These are phyloP conservation scores for Endotrypanum monterogeii DNA, from an alignment of 208 protist genomes.

Conservation along the genomic window DNA sequence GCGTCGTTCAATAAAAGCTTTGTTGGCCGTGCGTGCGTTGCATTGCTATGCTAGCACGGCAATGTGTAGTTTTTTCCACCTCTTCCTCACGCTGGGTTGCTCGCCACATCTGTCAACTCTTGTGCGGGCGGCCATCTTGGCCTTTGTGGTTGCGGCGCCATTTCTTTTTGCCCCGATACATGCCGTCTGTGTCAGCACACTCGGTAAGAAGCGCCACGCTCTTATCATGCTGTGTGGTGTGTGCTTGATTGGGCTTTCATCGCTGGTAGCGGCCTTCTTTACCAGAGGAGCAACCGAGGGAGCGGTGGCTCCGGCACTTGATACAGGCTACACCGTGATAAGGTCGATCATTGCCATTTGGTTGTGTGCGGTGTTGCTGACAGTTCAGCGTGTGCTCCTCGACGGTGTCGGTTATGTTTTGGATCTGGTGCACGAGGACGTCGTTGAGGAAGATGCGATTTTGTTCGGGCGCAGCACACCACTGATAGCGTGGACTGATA, in stretches of 20 bases:
- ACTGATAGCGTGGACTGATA: conserved; percentile 20
- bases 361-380: conserved; percentile 18
- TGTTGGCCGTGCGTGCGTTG: conserved; percentile 34
- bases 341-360: not conserved
- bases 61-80: conserved; percentile 10
- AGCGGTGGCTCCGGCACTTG: not conserved
- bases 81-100: conserved; percentile 20
- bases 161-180: conserved; percentile 11
- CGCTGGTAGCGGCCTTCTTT: conserved; percentile 19
- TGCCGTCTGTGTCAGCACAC: not conserved
- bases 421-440: conserved; percentile 26
- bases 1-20: conserved; percentile 55
- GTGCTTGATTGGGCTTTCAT: not conserved
- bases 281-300: not conserved
- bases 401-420: conserved; percentile 12
- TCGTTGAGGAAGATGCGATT: conserved; percentile 61
- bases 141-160: conserved; percentile 12
- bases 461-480: conserved; percentile 45
- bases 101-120: conserved; percentile 11
- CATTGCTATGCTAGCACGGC: conserved; percentile 26
- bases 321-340: not conserved
- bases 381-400: conserved; percentile 19
- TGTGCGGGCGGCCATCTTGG: conserved; percentile 10
- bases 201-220: conserved; percentile 15
- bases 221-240: not conserved